Evolutionary conservation across 2,329 filamentous ascomycete species (phyloP).

Genomic region (Colletotrichum neosansevieriae): DNA sequence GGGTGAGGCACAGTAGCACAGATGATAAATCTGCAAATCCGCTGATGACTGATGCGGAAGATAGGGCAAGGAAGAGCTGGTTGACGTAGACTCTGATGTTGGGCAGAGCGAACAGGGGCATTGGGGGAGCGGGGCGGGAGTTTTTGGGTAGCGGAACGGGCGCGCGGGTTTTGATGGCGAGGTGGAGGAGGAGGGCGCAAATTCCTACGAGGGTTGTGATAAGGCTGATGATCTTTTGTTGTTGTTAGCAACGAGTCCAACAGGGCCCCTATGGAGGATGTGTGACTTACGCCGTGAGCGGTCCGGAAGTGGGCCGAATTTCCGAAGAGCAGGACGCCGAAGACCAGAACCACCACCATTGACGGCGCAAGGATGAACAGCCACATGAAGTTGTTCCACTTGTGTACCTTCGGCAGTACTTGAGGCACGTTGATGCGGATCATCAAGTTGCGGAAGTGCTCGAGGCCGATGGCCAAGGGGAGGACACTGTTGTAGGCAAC

Average conservation of each 20-base stretch:
- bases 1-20: conserved; percentile 46
- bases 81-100: conserved; percentile 43
- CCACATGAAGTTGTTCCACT: conserved; percentile 45
- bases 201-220: conserved; percentile 45
- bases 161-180: conserved; percentile 42
- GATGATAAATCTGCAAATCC: conserved; percentile 48
- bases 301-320: conserved; percentile 46
- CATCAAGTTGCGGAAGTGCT: conserved; percentile 45
- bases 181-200: conserved; percentile 43
- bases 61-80: conserved; percentile 45
- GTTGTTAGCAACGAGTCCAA: not conserved
- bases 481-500: conserved; percentile 44
- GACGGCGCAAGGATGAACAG: conserved; percentile 45
- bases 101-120: conserved; percentile 17
- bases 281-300: conserved; percentile 46
- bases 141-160: conserved; percentile 8
- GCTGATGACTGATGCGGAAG: conserved; percentile 42
- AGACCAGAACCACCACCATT: conserved; percentile 44
- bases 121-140: not conserved
- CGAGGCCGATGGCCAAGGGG: conserved; percentile 46
- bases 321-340: conserved; percentile 45
- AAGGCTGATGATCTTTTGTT: conserved; percentile 46
- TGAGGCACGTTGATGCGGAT: conserved; percentile 42
- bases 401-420: conserved; percentile 43
- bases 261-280: not conserved